These are phyloP conservation scores for Chrysoporthe deuterocubensis DNA, from an alignment of 2,329 filamentous ascomycete genomes.

Conservation along the genomic window DNA sequence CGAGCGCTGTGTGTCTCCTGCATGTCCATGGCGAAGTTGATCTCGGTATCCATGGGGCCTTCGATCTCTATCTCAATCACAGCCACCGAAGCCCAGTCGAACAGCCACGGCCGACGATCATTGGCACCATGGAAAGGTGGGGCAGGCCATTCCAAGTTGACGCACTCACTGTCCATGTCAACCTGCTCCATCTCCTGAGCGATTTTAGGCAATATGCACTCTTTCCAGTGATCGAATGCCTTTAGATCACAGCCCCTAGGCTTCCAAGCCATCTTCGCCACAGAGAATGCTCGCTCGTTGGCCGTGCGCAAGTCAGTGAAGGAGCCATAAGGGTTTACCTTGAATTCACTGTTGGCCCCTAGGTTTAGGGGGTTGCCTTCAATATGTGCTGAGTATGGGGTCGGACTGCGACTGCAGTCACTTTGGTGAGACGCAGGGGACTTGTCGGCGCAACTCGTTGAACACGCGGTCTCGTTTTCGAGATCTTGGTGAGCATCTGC, in stretches of 20 bases:
- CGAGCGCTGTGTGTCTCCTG: neutral
- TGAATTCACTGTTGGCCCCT: conserved; percentile 3
- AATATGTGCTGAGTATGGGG: neutral
- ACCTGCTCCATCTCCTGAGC: neutral
- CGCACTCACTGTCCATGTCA: conserved; percentile 11
- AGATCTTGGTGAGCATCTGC: neutral
- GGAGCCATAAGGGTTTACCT: neutral
- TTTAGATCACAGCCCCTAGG: conserved; percentile 3
- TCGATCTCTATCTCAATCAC: conserved; percentile 15
- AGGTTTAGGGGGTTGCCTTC: neutral
- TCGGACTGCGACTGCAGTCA: neutral
- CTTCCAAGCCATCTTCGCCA: conserved; percentile 15
- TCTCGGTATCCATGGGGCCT: conserved; percentile 18
- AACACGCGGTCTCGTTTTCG: neutral
- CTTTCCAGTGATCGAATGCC: conserved; percentile 3
- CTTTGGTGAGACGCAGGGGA: neutral
- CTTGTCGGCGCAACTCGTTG: neutral
- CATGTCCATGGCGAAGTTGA: neutral
- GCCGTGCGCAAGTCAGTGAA: conserved; percentile 19
- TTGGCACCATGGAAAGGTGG: conserved; percentile 6
- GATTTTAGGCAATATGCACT: conserved; percentile 9
- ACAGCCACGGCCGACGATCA: conserved; percentile 16
- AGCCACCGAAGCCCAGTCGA: conserved; percentile 6
- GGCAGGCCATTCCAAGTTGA: conserved; percentile 3
- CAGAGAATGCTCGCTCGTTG: conserved; percentile 16